Base-by-base conservation (phyloP, 345 rosid genomes). In the Fremontodendron californicum region DNA sequence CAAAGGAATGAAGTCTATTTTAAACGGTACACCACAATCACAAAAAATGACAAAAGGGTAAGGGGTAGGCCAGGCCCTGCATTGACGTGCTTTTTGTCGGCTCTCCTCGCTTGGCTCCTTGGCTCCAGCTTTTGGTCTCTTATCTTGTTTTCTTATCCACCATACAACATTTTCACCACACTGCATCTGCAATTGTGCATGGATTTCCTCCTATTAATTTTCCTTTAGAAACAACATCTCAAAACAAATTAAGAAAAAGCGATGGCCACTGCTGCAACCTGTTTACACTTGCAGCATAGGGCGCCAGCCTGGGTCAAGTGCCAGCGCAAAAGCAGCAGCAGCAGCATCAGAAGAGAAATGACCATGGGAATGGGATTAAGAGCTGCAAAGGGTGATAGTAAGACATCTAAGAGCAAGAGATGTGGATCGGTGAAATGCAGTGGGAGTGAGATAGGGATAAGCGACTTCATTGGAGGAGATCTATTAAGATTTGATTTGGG, bases 391-490 rank as follows among this genome's bases (percentile, higher is more conserved):
- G 65, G 37, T 4, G 8, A 27, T 2, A 29, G 37, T 11, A 57
- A 57, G 33, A 57, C 33, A 67, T 58, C 9, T 0, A 57, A 21
- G 49, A 55, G 39, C 46, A 77, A 49, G 37, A 45, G 74, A 23
- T 1, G 29, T 6, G 63, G 68, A 15, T 31, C 81, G 73, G 84
- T 85, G 31, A 80, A 85, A 58, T 86, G 87, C 48, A 65, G 82
- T 35, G 77, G 67, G 29, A 77, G 43, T 9, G 87, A 81, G 29
- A 68, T 52, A 31, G 85, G 89, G n/a, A 80, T 92, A 63, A 80
- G 45, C 37, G 99, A 93, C 73, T 95, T 86, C 85, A 89, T 95
- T 0, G 99, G 97, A 68, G 99, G 98, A 21, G 99, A 95, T 70
- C 49, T 95, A 67, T 70, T 88, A 39, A 91, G 85, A 77, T 86